Conservation (phyloP, 148 eudicot species). For the Diospyros lotus region DNA sequence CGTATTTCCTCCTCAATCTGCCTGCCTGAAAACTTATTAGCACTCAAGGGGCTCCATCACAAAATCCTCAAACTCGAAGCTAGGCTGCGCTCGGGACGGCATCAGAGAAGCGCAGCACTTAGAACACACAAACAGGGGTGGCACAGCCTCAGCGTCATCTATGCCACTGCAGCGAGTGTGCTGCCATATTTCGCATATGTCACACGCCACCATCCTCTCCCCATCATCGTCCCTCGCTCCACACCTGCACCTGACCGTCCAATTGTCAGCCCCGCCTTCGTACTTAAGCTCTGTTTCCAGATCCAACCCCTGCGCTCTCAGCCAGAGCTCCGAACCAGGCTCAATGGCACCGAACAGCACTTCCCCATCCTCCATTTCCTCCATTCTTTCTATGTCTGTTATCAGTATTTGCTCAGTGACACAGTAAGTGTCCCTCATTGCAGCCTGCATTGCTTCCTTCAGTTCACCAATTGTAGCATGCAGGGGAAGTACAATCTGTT, state of each 20-base stretch:
- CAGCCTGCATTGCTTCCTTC: conserved; percentile 38
- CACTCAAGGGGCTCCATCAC: neutral
- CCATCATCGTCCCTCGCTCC: conserved; percentile 93
- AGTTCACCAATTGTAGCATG: conserved; percentile 59
- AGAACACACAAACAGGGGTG: conserved; percentile 62
- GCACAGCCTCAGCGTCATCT: conserved; percentile 60
- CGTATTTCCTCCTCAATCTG: neutral
- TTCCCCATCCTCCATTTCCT: conserved; percentile 39
- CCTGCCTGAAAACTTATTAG: neutral
- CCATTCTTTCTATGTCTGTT: conserved; percentile 37
- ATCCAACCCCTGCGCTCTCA: conserved; percentile 46
- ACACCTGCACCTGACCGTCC: conserved; percentile 76
- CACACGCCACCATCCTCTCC: conserved; percentile 94
- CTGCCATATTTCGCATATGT: conserved; percentile 85
- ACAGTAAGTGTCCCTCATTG: conserved; percentile 74
- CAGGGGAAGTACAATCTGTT: conserved; percentile 49
- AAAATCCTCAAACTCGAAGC: conserved; percentile 7
- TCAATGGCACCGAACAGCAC: conserved; percentile 56
- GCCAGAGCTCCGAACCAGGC: conserved; percentile 54
- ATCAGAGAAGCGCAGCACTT: conserved; percentile 53
- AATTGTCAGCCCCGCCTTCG: conserved; percentile 69
- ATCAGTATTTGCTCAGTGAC: conserved; percentile 35
- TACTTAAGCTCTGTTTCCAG: conserved; percentile 35
- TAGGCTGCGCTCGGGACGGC: conserved; percentile 22
- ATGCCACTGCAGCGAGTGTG: conserved; percentile 80